These are phyloP conservation scores for Spirogloea muscicola DNA, from an alignment of 139 green algal genomes.

Conservation along the genomic window DNA sequence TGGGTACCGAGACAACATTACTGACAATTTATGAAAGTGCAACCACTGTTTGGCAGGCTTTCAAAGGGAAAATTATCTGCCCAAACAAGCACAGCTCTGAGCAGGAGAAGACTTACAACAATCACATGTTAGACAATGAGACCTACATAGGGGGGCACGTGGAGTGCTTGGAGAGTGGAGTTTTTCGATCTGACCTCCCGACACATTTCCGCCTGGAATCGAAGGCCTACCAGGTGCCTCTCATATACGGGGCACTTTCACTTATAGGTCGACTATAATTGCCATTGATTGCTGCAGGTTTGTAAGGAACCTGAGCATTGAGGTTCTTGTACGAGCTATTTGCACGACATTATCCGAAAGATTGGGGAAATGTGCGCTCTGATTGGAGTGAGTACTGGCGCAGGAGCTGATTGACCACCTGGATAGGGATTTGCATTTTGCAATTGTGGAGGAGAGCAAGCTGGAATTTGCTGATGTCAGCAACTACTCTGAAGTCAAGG, in stretches of 20 bases:
- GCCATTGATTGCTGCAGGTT: too few species aligned
- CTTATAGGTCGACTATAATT: too few species aligned
- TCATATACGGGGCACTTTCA: too few species aligned
- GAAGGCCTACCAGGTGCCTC: slow-evolving; percentile 72
- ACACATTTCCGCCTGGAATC: slow-evolving; percentile 74
- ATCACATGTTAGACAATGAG: slow-evolving; percentile 86
- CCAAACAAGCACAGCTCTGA: slow-evolving; percentile 90
- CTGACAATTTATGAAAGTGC: too few species aligned
- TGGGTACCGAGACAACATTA: too few species aligned
- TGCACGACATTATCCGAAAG: too few species aligned
- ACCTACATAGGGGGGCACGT: slow-evolving; percentile 99
- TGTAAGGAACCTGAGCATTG: too few species aligned
- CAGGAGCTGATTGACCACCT: slow-evolving; percentile 84
- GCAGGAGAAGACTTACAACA: slow-evolving; percentile 68
- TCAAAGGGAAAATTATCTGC: slow-evolving; percentile 73
- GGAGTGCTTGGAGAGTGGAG: slow-evolving; percentile 73
- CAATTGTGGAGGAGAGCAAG: slow-evolving; percentile 66
- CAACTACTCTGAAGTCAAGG: slow-evolving; percentile 56
- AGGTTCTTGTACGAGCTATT: too few species aligned
- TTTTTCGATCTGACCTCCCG: slow-evolving; percentile 93
- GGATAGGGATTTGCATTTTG: slow-evolving; percentile 84
- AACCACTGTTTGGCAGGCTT: slow-evolving; percentile 47
- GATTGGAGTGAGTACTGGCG: too few species aligned
- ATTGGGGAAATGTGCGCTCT: too few species aligned
- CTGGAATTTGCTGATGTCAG: slow-evolving; percentile 35